Evolutionary conservation across 2,329 filamentous ascomycete species (phyloP), one percentile per base, ranked within the genome.

Genomic region (Aspergillus brasiliensis): DNA sequence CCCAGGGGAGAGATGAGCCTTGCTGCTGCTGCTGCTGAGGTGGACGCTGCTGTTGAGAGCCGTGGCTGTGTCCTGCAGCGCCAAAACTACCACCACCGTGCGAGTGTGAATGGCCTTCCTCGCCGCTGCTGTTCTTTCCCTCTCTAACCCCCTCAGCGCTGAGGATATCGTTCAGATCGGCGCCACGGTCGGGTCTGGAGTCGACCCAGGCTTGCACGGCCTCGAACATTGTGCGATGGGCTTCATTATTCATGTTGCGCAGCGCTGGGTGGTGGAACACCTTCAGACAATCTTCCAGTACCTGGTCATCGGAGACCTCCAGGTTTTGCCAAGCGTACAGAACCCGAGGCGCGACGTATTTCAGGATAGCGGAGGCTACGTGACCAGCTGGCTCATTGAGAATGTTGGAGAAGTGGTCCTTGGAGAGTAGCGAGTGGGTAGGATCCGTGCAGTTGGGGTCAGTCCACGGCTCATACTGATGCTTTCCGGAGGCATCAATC

Each of bases 301-400:
- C 89, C 75, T 96, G 90, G 38, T 96, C 86, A 3, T 95, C 89
- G 0, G 91, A 86, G 0, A 97, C 88, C 46, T 89, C 87, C 2
- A 90, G 86, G 73, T 98, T 91, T 65, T 98, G 91, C 92, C 93
- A 98, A 3, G 93, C 94, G 72, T 94, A 96, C 19, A 99, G 83
- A 51, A 98, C 80, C 34, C 94, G 90, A 2, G 94, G 94, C 1
- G 92, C 91, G 31, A 90, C 86, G 69, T 96, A 98, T 80, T 96
- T 88, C 23, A 98, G 79, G 60, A 97, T 90, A 0, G 87, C 88
- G 5, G 88, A 81, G 7, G 90, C 90, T 13, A 93, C 84, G 44
- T 87, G 83, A 5, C 91, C 90, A n/a, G 89, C 90, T 62, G 88
- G 89, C 8, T 89, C 85, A 77, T 93, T 92, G 58, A 93, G 80